Base-by-base conservation (phyloP, 495 filamentous ascomycete genomes). In the Pseudevernia furfuracea region DNA sequence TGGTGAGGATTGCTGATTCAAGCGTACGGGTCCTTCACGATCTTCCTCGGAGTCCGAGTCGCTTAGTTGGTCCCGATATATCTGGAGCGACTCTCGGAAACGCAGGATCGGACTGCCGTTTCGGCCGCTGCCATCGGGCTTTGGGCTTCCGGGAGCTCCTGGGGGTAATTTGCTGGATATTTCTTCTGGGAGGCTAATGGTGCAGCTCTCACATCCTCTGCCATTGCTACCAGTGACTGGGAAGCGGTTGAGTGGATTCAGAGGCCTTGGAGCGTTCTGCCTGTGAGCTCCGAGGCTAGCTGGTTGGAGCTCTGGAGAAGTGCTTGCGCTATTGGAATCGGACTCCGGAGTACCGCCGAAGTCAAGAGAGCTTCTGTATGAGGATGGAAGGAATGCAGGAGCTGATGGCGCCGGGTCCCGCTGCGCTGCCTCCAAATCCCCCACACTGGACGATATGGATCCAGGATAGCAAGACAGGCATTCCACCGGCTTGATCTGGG, bases 401-500 rank as follows among this genome's bases (percentile, higher is more conserved):
- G 41, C 46, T 65, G 21, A 38, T 9, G 32, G 53, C 3, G 28
- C 52, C 15, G 17, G 28, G 37, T 43, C 61, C 14, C n/a, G 58
- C 19, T 60, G 62, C 5, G 56, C 36, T 15, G 53, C 55, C n/a
- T 62, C 59, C 28, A 67, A 10, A 23, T 67, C 67, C 38, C 60
- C 67, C 21, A 67, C 57, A 53, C 67, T 68, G 5, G 67, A 69
- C 3, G 49, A 66, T 1, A 59, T 58, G 25, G 68, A 68, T 14
- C 15, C 28, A 0, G 68, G 67, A 55, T 85, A 85, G 72, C 92
- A 97, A 73, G 86, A 84, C 61, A 79, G 74, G 72, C 92, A 97
- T 59, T 87, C 80, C 53, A 91, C 86, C 1, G 90, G 88, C 32
- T 89, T 79, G 58, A 89, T 88, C 76, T 96, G 91, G 61, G 92